Percentiles rank a stretch among this genome's conserved stretches.
Evolutionary conservation across 768 basidiomycete species (phyloP).

Genomic region (Mycena haematopus): DNA sequence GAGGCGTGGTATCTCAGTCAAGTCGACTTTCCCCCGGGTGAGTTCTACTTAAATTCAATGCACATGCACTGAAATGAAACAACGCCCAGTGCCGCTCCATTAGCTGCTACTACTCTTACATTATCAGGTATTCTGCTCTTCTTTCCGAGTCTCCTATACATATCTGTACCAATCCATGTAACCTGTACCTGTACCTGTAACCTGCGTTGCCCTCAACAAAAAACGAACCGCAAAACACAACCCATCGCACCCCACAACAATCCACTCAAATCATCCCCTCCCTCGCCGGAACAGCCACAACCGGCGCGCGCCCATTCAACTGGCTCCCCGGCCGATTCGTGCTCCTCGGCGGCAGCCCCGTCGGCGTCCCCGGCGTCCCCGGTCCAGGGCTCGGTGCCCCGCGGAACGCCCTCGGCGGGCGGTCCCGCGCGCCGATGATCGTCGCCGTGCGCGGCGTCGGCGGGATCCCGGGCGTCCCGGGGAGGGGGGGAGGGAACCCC

Average conservation of each 20-base stretch:
- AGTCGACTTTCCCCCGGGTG: slow-evolving; percentile 54
- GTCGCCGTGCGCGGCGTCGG: slow-evolving; percentile 15
- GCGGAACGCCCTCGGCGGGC: slow-evolving; percentile 8
- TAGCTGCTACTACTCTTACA: slow-evolving; percentile 7
- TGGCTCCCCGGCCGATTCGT: slow-evolving; percentile 68
- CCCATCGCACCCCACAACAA: too few relatives aligned
- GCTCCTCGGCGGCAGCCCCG: slow-evolving; percentile 59
- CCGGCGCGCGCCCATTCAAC: slow-evolving; percentile 50
- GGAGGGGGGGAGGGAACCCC: slow-evolving; percentile 1
- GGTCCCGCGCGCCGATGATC: slow-evolving; percentile 30
- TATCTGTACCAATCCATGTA: too few relatives aligned
- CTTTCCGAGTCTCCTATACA: slow-evolving; percentile 9
- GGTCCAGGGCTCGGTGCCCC: slow-evolving; percentile 12
- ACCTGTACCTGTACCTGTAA: slow-evolving; percentile 7
- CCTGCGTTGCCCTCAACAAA: too few relatives aligned
- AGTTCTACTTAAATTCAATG: slow-evolving; percentile 14
- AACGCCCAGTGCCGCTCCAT: slow-evolving; percentile 20
- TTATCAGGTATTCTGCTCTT: slow-evolving; percentile 3
- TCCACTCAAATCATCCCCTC: slow-evolving; percentile 66
- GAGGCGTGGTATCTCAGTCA: slow-evolving; percentile 55
- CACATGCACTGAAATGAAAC: slow-evolving; percentile 5
- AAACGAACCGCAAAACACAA: neutral
- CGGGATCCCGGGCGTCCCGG: neutral
- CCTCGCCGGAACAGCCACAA: slow-evolving; percentile 58
- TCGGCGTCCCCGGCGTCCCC: slow-evolving; percentile 44